Base-by-base conservation (phyloP, 495 filamentous ascomycete species). In the Talaromyces stipitatus region DNA sequence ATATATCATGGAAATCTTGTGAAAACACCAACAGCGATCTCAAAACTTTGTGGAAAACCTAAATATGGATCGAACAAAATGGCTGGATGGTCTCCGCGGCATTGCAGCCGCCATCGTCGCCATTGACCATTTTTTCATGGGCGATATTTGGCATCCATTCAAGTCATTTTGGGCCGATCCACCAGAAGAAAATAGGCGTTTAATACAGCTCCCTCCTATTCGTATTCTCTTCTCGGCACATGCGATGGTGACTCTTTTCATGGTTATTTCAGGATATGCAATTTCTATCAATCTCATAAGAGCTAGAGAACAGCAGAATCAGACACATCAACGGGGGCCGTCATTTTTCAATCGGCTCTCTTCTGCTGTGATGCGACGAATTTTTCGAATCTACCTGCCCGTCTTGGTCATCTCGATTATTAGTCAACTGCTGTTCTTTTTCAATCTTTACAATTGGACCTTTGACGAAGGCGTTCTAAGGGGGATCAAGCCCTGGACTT, bases 31-130 rank as follows among this genome's bases (percentile, higher is more conserved):
- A 5, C 4, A 36, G 14, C 33, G 12, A 36, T 29, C 28, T 3
- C 45, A 48, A 48, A 23, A 48, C 9, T 48, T 10, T 10, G 38
- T 43, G 4, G 12, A 3, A 23, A 27, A 27, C 26, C 29, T 5
- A 5, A 38, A 8, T 23, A 67, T 65, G 65, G 59, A 60, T n/a
- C 63, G 65, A 32, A 61, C 59, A 8, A 57, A 45, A 43, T 67
- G 65, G 65, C 59, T 67, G 2, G 65, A 67, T 57, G 63, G 65
- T 55, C 65, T 67, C 11, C 65, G 65, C 11, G 65, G 65, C 36
- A 56, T 67, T 22, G 65, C 65, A 10, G 57, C 65, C 2, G 59
- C 57, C 28, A 56, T 61, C 18, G 63, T 65, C 32, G 59, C 59
- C 1, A 29, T 57, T 9, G 54, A 60, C 32, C 63, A 67, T 51